phyloP scores from a whole-genome alignment of 1,284 basidiomycete genomes.

The Ceratobasidium sp. region DNA sequence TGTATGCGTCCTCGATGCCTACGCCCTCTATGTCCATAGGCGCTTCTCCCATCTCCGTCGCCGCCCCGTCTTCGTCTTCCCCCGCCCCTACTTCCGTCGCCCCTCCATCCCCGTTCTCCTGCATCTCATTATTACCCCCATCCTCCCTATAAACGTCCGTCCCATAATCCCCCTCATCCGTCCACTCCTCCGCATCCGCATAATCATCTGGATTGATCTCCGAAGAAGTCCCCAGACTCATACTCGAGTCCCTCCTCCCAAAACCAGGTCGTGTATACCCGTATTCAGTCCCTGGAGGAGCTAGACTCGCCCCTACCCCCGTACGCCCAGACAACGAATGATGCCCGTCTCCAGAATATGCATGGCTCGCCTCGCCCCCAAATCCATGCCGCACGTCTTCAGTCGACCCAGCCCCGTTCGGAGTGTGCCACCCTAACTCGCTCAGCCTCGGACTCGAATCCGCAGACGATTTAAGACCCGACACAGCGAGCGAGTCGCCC shows the following conservation, averaged over 20 bases:
- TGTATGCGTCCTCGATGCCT: slow-evolving; percentile 52
- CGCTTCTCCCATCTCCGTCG: slow-evolving; percentile 27
- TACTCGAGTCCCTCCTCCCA: not conserved
- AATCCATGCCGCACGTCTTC: not conserved
- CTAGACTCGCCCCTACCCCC: not conserved
- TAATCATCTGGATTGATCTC: slow-evolving; percentile 36
- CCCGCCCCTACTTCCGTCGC: slow-evolving; percentile 6
- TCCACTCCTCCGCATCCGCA: slow-evolving; percentile 39
- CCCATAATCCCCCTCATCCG: slow-evolving; percentile 21
- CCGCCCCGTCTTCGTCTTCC: not conserved
- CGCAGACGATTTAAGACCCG: not conserved
- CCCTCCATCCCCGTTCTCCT: slow-evolving; percentile 52
- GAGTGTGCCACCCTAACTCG: slow-evolving; percentile 26
- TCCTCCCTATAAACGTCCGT: slow-evolving; percentile 31
- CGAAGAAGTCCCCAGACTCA: slow-evolving; percentile 12
- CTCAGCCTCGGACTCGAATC: not conserved
- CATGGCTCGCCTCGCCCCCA: not conserved
- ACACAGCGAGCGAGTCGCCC: not conserved
- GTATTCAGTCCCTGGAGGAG: not conserved
- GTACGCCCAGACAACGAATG: not conserved
- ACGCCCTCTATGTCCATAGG: slow-evolving; percentile 49
- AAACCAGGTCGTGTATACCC: slow-evolving; percentile 5
- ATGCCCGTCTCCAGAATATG: too few relatives aligned
- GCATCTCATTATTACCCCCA: slow-evolving; percentile 3
- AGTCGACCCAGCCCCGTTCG: not conserved